phyloP scores from a whole-genome alignment of 2,329 filamentous ascomycete genomes.

The Sphaerostilbella broomeana region DNA sequence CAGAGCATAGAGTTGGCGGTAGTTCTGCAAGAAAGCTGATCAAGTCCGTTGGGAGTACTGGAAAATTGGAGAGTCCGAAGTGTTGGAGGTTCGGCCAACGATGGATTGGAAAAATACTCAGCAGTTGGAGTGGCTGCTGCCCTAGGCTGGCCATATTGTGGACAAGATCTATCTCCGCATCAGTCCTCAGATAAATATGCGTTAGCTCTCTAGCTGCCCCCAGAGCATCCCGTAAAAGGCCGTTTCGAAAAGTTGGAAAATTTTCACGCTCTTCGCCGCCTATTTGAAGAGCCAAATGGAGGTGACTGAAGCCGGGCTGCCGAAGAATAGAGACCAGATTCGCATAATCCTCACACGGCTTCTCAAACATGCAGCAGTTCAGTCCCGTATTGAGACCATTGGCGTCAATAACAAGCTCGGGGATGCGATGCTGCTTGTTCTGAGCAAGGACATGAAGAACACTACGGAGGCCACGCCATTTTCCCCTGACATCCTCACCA shows the following conservation, averaged over 20 bases:
- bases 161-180: background rate
- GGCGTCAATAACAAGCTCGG: conserved; percentile 30
- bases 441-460: conserved; percentile 23
- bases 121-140: background rate
- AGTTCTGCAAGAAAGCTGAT: too few species aligned
- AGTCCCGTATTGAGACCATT: conserved; percentile 25
- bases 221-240: background rate
- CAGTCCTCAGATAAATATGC: conserved; percentile 1
- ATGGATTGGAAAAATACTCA: background rate
- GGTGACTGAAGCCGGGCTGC: conserved; percentile 2
- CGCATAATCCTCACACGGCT: conserved; percentile 20
- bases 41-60: background rate
- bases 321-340: conserved; percentile 19
- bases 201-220: background rate
- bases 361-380: conserved; percentile 25
- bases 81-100: background rate
- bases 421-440: conserved; percentile 19
- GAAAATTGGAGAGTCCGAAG: conserved; percentile 4
- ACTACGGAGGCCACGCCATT: conserved; percentile 28
- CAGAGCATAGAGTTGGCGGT: background rate
- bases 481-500: conserved; percentile 15
- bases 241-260: background rate
- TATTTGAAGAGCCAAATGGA: conserved; percentile 1
- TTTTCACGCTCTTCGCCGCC: background rate
- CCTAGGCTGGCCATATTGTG: too few species aligned